Evolutionary conservation across 208 protist species (phyloP), one percentile per base, ranked within the genome.

Genomic region (Leishmania tarentolae): DNA sequence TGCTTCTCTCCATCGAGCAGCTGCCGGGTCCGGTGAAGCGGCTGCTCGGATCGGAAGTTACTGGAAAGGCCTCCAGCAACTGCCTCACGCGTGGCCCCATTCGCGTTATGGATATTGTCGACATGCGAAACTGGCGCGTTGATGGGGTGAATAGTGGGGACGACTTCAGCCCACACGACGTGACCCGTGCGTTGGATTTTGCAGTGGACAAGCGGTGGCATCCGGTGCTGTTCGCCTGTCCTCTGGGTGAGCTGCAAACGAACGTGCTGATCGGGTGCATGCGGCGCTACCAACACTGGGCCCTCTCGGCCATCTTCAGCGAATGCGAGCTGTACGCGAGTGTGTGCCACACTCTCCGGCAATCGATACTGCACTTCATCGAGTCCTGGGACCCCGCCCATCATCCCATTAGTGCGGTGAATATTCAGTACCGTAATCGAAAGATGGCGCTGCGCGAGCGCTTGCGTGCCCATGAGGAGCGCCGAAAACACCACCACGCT

Each of bases 141-240:
- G 92, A 95, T 72, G 84, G 81, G 17, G 66, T 80, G 37, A 91
- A 86, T 66, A 79, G 85, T 61, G 86, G 84, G 42, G 89, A 94
- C 35, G 94, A 96, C 80, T 95, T 98, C 73, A 90, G 87, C 78
- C 86, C 94, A 31, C 85, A 82, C 11, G 88, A 94, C 65, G 88
- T 98, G 7, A 84, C 90, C 17, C 87, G 86, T 7, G 94, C 94
- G 0, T 74, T 98, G 24, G 91, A 96, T 80, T 87, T 97, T 56
- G 91, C 95, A 15, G 87, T 98, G 37, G 87, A 98, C 72, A 79
- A 83, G 35, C 85, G 90, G 44, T 94, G 89, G 83, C 90, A 98
- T 86, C 96, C 96, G n/a, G 84, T 98, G 42, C 91, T 98, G 61
- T 92, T 98, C 40, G 78, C 89, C 21, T 98, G 94, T 68, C 92